Percentiles rank a stretch among this genome's conserved stretches.
phyloP scores from a whole-genome alignment of 495 filamentous ascomycete species.

The Penicillium turbatum region DNA sequence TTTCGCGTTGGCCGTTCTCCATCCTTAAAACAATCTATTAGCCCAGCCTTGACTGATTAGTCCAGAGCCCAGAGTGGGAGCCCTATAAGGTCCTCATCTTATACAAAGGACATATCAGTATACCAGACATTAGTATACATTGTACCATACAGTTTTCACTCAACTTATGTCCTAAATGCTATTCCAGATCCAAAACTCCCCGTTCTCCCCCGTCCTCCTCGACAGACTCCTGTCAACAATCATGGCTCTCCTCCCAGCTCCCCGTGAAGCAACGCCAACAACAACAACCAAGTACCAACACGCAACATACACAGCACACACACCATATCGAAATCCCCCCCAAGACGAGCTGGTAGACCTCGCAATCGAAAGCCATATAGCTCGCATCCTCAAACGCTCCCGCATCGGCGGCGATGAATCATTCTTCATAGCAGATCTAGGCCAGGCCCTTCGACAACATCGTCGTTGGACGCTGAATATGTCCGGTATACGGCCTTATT shows the following conservation, averaged over 20 bases:
- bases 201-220: slow-evolving; percentile 1
- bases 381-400: slow-evolving; percentile 2
- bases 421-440: slow-evolving; percentile 29
- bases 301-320: no score
- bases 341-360: slow-evolving; percentile 13
- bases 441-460: slow-evolving; percentile 13
- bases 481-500: slow-evolving; percentile 20
- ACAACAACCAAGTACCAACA: no score
- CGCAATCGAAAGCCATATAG: slow-evolving; percentile 14
- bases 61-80: no score
- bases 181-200: slow-evolving; percentile 3
- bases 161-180: slow-evolving; percentile 3
- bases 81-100: not conserved
- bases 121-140: no score
- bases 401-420: slow-evolving; percentile 17
- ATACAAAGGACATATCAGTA: not conserved
- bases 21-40: not conserved
- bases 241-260: slow-evolving; percentile 6
- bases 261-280: not conserved
- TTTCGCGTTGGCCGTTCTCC: not conserved
- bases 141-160: no score
- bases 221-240: slow-evolving; percentile 4
- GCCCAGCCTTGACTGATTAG: no score
- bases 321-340: not conserved
- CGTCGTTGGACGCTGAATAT: slow-evolving; percentile 12